phyloP scores from a whole-genome alignment of 2,329 filamentous ascomycete species.

The Fusarium tuaranense region DNA sequence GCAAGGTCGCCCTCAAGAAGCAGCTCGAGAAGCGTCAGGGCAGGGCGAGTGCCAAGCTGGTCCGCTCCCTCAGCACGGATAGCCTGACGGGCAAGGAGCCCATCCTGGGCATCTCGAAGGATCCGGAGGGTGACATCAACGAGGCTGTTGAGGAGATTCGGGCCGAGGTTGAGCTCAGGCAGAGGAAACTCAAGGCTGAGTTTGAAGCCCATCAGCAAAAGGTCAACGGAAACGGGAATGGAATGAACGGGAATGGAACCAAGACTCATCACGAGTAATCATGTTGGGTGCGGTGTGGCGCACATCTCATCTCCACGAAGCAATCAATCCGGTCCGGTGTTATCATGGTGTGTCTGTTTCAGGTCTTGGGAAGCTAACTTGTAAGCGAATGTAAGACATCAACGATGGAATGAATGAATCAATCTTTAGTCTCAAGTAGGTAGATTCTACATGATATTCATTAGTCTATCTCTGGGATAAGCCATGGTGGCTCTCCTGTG shows the following conservation, averaged over 20 bases:
- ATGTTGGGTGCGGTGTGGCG: not conserved
- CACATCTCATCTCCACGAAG: not conserved
- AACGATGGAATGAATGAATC: not conserved
- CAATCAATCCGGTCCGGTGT: slow-evolving; percentile 1
- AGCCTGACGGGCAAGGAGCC: slow-evolving; percentile 68
- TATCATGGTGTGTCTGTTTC: slow-evolving; percentile 11
- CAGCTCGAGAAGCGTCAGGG: slow-evolving; percentile 69
- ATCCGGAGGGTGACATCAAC: slow-evolving; percentile 79
- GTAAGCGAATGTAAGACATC: not conserved
- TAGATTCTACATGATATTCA: slow-evolving; percentile 37
- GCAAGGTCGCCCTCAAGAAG: slow-evolving; percentile 70
- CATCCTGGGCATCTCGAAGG: slow-evolving; percentile 81
- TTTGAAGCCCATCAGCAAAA: slow-evolving; percentile 65
- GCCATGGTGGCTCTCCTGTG: slow-evolving; percentile 14
- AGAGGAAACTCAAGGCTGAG: slow-evolving; percentile 61
- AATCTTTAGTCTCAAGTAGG: not conserved
- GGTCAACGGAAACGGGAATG: not conserved
- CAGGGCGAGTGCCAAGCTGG: slow-evolving; percentile 58
- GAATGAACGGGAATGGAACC: slow-evolving; percentile 1
- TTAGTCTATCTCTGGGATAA: slow-evolving; percentile 35
- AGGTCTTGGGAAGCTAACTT: not conserved
- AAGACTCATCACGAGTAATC: not conserved
- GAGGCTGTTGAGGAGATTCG: slow-evolving; percentile 82
- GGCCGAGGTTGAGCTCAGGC: slow-evolving; percentile 72
- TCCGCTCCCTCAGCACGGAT: slow-evolving; percentile 67